These are phyloP conservation scores for Kodamaea kakaduensis DNA, from an alignment of 805 yeast genomes.

Conservation along the genomic window DNA sequence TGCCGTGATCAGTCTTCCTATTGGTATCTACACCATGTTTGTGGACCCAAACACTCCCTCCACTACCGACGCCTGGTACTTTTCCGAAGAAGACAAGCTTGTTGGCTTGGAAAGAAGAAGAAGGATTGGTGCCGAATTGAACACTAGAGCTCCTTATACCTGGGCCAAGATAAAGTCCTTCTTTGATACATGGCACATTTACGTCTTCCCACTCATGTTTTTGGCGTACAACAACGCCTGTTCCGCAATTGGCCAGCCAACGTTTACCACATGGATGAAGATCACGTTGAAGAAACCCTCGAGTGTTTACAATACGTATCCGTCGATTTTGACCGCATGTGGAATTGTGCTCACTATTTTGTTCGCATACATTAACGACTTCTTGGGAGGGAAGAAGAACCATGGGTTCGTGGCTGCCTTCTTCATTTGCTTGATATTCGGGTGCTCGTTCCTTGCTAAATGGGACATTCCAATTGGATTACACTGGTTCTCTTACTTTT, in stretches of 20 bases:
- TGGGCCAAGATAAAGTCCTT: conserved; percentile 36
- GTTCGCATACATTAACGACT: conserved; percentile 31
- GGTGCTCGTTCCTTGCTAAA: conserved; percentile 39
- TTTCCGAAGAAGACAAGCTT: conserved; percentile 38
- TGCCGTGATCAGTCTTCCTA: conserved; percentile 32
- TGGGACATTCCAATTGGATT: conserved; percentile 49
- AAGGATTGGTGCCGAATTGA: conserved; percentile 35
- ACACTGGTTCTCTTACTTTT: conserved; percentile 49
- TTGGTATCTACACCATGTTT: conserved; percentile 41
- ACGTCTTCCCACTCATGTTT: conserved; percentile 39
- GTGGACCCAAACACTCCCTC: conserved; percentile 47
- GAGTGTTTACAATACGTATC: conserved; percentile 29
- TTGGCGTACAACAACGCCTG: conserved; percentile 35
- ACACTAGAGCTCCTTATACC: conserved; percentile 39
- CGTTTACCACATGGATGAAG: conserved; percentile 38
- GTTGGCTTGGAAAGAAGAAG: conserved; percentile 45
- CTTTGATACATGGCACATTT: conserved; percentile 48
- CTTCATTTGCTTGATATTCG: conserved; percentile 38
- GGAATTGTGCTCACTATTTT: conserved; percentile 36
- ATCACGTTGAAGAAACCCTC: conserved; percentile 23
- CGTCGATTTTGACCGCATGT: conserved; percentile 27
- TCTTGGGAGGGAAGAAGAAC: conserved; percentile 30
- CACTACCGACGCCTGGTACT: conserved; percentile 40
- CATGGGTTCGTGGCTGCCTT: conserved; percentile 33
- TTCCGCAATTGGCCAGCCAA: conserved; percentile 32